Conservation (phyloP, 2,329 filamentous ascomycete genomes). For the Cladosporium velox region DNA sequence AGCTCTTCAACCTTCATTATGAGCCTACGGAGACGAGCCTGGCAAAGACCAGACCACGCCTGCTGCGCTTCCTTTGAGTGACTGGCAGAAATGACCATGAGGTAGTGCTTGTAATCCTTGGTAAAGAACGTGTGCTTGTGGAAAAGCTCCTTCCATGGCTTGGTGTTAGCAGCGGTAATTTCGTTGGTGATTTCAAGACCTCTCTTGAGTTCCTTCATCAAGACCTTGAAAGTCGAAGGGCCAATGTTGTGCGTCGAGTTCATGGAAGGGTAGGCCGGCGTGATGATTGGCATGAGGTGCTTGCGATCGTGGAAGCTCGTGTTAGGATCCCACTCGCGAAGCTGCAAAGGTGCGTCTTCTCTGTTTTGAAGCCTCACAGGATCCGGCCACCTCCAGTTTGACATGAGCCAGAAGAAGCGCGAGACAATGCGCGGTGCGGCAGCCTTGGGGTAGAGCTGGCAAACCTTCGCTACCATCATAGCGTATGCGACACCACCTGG, state of each 20-base stretch:
- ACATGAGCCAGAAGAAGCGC: constrained; percentile 93
- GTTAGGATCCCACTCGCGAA: constrained; percentile 93
- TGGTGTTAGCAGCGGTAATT: constrained; percentile 71
- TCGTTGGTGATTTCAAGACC: constrained; percentile 75
- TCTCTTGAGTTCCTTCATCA: constrained; percentile 78
- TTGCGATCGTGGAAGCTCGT: constrained; percentile 77
- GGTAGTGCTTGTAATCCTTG: constrained; percentile 89
- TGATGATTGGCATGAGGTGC: constrained; percentile 98
- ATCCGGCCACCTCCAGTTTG: constrained; percentile 88
- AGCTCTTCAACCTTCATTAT: constrained; percentile 82
- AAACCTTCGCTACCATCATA: constrained; percentile 93
- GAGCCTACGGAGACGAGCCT: constrained; percentile 87
- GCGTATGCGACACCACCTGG: constrained; percentile 97
- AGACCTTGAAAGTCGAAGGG: constrained; percentile 78
- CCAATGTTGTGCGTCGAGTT: constrained; percentile 95
- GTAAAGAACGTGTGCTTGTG: constrained; percentile 92
- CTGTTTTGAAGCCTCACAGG: constrained; percentile 90
- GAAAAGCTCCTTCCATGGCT: constrained; percentile 85
- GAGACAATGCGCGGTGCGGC: constrained; percentile 83
- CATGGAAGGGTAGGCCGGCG: constrained; percentile 96
- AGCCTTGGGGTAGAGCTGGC: constrained; percentile 92
- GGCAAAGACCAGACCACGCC: constrained; percentile 86
- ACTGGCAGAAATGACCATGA: constrained; percentile 81
- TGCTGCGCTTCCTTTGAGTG: constrained; percentile 81
- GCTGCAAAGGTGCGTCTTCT: constrained; percentile 76